phyloP scores from a whole-genome alignment of 208 protist genomes.

The Wallacemonas sp. region DNA sequence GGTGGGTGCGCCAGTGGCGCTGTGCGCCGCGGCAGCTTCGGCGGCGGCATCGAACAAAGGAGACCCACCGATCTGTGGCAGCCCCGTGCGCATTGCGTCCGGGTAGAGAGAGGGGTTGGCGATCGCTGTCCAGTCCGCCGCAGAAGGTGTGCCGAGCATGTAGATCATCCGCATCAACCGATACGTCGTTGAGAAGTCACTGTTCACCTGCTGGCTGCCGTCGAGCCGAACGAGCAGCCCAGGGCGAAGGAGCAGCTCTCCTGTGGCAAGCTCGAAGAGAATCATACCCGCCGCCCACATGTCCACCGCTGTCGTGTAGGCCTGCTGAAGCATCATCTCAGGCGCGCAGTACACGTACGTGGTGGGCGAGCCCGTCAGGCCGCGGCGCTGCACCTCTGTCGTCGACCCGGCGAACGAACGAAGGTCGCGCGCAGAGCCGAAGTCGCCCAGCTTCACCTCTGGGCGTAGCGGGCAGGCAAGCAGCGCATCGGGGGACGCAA shows the following conservation, averaged over 20 bases:
- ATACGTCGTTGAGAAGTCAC: constrained; percentile 66
- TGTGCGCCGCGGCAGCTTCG: not conserved
- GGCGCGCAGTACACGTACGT: constrained; percentile 96
- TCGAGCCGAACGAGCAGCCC: constrained; percentile 79
- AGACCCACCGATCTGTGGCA: constrained; percentile 30
- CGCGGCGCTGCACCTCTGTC: constrained; percentile 88
- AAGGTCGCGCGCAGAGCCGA: constrained; percentile 75
- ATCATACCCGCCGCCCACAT: constrained; percentile 92
- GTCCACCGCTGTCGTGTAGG: constrained; percentile 75
- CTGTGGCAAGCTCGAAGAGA: constrained; percentile 83
- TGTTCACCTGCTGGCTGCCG: constrained; percentile 56
- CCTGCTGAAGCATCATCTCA: constrained; percentile 78
- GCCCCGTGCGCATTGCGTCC: constrained; percentile 88
- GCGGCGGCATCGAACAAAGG: constrained; percentile 14
- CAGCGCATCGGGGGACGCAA: not conserved
- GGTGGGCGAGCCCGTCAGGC: constrained; percentile 45
- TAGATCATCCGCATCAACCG: constrained; percentile 97
- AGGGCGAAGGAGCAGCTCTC: constrained; percentile 94
- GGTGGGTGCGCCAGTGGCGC: no score
- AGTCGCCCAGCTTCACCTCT: constrained; percentile 79
- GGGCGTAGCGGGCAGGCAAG: constrained; percentile 12
- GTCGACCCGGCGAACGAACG: constrained; percentile 93
- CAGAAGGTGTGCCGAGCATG: constrained; percentile 90
- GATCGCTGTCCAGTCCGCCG: constrained; percentile 95
- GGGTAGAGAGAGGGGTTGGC: constrained; percentile 92